Evolutionary conservation across 2,329 filamentous ascomycete genomes (phyloP), one percentile per base, ranked within the genome.

Genomic region (Chaetomiaceae sp.): DNA sequence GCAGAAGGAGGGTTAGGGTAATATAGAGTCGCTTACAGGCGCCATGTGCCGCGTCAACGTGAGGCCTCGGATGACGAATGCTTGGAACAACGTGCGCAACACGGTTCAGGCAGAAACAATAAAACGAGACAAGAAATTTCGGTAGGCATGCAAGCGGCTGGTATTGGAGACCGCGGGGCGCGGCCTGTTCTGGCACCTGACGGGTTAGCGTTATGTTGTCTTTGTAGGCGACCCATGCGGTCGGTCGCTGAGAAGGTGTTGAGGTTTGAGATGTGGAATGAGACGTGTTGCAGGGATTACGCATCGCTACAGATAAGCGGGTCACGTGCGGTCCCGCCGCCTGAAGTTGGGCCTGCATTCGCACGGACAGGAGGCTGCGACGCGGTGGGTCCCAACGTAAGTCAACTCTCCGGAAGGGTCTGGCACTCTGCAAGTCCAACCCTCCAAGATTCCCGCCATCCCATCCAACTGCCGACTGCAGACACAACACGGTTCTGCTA

Each of bases 401-500:
- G 51, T 45, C 41, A 16, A 41, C 25, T 20, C 42, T 11, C n/a
- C 14, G 43, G 37, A 34, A 25, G 29, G 37, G 36, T 36, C 36
- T 42, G 43, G 21, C 29, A 9, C 43, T 40, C 34, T 43, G 44
- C 44, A 33, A 53, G 34, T 45, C 29, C 41, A 53, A 46, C 40
- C 33, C n/a, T 46, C 34, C 23, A 55, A 53, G 44, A 49, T 41
- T 49, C 54, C 53, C 53, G 38, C 36, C 21, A 36, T 38, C 32
- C 33, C 45, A 53, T 25, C 29, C 45, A 49, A 44, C 40, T 23
- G 23, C 14, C 42, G 5, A 25, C 25, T 7, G 5, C 5, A 34
- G 33, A 38, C 34, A 41, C 34, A 37, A 27, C 25, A 25, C 49
- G 21, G 29, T 42, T n/a, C 37, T 33, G 2, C 21, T 34, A 23